Conservation (phyloP, 2,329 filamentous ascomycete species). For the Pseudogymnoascus sp. region DNA sequence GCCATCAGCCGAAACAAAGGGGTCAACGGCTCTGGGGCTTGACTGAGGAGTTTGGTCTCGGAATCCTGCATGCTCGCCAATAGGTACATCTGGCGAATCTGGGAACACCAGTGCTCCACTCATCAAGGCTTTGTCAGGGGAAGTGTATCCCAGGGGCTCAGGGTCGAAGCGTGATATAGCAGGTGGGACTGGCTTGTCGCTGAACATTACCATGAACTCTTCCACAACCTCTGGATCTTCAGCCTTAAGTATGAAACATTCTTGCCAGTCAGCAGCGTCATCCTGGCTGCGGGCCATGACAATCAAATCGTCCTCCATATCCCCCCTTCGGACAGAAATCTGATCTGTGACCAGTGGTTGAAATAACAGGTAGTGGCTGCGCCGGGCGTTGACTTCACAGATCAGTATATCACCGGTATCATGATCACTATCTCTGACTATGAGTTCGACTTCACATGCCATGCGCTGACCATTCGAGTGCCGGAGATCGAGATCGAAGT, state of each 20-base stretch:
- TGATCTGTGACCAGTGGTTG: slow-evolving; percentile 68
- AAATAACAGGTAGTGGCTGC: slow-evolving; percentile 75
- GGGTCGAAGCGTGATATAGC: slow-evolving; percentile 30
- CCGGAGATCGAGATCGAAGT: slow-evolving; percentile 74
- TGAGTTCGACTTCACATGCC: slow-evolving; percentile 79
- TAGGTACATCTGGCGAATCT: background rate
- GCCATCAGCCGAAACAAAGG: background rate
- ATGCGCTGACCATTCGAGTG: slow-evolving; percentile 88
- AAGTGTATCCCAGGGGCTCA: slow-evolving; percentile 25
- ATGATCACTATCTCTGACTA: slow-evolving; percentile 67
- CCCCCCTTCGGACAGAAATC: slow-evolving; percentile 73
- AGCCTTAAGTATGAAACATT: slow-evolving; percentile 68
- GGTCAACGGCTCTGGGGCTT: background rate
- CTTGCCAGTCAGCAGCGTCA: slow-evolving; percentile 66
- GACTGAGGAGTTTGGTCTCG: background rate
- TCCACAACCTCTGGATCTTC: slow-evolving; percentile 51
- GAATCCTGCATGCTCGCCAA: slow-evolving; percentile 8
- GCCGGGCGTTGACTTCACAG: slow-evolving; percentile 72
- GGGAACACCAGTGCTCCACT: slow-evolving; percentile 14
- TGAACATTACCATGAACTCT: slow-evolving; percentile 38
- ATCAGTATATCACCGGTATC: slow-evolving; percentile 80
- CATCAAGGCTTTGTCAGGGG: slow-evolving; percentile 21
- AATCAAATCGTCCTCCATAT: slow-evolving; percentile 61
- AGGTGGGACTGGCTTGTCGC: slow-evolving; percentile 41
- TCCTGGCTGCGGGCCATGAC: slow-evolving; percentile 74